phyloP scores from a whole-genome alignment of 2,329 filamentous ascomycete species.

The Nemania abortiva region DNA sequence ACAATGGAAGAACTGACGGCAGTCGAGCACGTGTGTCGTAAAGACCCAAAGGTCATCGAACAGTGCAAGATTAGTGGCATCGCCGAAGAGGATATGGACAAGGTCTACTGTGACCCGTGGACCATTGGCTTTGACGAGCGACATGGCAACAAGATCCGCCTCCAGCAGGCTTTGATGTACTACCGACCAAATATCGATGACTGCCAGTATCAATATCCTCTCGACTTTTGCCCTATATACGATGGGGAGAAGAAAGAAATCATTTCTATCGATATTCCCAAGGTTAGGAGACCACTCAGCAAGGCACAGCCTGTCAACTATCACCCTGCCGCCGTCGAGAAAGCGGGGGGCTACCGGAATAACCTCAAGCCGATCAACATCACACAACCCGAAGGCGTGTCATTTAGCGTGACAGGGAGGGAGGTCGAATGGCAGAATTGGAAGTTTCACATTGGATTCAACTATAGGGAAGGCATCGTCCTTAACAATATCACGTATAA shows the following conservation, averaged over 20 bases:
- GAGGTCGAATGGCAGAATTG: conserved; percentile 92
- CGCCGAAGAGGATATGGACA: conserved; percentile 86
- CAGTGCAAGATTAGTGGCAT: conserved; percentile 89
- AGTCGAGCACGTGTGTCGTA: conserved; percentile 81
- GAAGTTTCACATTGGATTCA: conserved; percentile 93
- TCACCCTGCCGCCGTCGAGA: conserved; percentile 77
- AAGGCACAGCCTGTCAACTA: conserved; percentile 83
- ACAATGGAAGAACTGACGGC: conserved; percentile 90
- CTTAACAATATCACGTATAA: conserved; percentile 91
- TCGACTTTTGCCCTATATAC: conserved; percentile 95
- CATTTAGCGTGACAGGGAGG: conserved; percentile 81
- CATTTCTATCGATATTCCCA: conserved; percentile 85
- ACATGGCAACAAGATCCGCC: conserved; percentile 80
- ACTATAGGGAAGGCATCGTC: conserved; percentile 92
- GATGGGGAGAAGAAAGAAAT: conserved; percentile 83
- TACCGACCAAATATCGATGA: conserved; percentile 88
- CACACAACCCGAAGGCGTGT: conserved; percentile 88
- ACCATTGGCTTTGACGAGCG: conserved; percentile 95
- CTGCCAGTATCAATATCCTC: conserved; percentile 89
- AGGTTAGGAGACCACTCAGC: conserved; percentile 79
- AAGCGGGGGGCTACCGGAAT: conserved; percentile 78
- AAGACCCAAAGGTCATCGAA: conserved; percentile 88
- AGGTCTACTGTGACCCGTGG: conserved; percentile 97
- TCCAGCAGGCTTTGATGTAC: conserved; percentile 96
- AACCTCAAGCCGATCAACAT: conserved; percentile 90